phyloP scores from a whole-genome alignment of 495 filamentous ascomycete species.

The Mycothermus thermophilus region DNA sequence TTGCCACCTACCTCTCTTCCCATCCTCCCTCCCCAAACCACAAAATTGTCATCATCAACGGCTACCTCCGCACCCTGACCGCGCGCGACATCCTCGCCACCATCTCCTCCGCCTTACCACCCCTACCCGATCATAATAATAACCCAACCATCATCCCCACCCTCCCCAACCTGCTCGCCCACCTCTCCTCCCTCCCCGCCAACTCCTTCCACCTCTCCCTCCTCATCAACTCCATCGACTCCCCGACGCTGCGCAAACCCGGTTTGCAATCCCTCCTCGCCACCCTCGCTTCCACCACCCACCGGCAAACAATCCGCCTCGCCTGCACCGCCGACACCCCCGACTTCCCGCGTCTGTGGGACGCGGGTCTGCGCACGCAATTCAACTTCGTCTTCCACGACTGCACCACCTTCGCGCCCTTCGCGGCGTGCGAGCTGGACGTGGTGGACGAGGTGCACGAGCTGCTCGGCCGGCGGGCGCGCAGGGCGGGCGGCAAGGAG shows the following conservation, averaged over 20 bases:
- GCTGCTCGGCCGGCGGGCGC: constrained; percentile 71
- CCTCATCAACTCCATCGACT: constrained; percentile 78
- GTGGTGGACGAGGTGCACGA: constrained; percentile 79
- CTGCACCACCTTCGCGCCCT: constrained; percentile 75
- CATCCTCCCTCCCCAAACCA: constrained; percentile 19
- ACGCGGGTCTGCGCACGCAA: constrained; percentile 58
- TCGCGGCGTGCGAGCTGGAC: constrained; percentile 51
- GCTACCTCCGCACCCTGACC: constrained; percentile 63
- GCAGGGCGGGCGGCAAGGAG: constrained; percentile 73
- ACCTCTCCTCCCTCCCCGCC: constrained; percentile 18
- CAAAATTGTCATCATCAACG: constrained; percentile 75
- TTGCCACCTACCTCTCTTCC: constrained; percentile 57
- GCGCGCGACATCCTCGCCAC: constrained; percentile 67
- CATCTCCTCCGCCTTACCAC: constrained; percentile 50
- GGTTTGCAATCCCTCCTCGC: constrained; percentile 59
- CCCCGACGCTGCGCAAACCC: constrained; percentile 55
- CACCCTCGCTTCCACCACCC: constrained; percentile 51
- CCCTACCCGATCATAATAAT: constrained; percentile 23
- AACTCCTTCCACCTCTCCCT: constrained; percentile 50
- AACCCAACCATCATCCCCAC: constrained; percentile 38
- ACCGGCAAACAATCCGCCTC: constrained; percentile 52
- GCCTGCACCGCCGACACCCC: constrained; percentile 76
- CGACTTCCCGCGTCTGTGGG: constrained; percentile 80
- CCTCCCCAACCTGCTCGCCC: constrained; percentile 44
- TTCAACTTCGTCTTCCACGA: constrained; percentile 88